Evolutionary conservation across 1,139 yeast genomes (phyloP).

Genomic region (Taiozyma sp.): DNA sequence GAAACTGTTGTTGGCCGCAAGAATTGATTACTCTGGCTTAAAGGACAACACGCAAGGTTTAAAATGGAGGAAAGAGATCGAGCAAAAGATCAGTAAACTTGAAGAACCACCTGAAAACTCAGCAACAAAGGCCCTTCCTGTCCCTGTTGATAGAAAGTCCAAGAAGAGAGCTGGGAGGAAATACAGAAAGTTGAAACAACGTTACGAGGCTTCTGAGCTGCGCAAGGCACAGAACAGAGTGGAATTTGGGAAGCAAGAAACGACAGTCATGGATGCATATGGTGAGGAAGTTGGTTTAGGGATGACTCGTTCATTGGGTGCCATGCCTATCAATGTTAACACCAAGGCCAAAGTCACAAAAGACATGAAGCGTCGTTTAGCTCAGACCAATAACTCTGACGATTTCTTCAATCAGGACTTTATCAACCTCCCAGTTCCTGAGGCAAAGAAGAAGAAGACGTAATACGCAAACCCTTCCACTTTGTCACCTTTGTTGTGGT

Average conservation of each 20-base stretch:
- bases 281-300: slow-evolving; percentile 87
- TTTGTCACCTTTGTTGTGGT: too few species aligned
- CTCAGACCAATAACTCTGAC: slow-evolving; percentile 10
- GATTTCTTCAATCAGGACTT: slow-evolving; percentile 18
- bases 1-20: slow-evolving; percentile 75
- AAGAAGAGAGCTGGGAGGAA: slow-evolving; percentile 86
- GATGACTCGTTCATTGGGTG: slow-evolving; percentile 41
- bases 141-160: slow-evolving; percentile 72
- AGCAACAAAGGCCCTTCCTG: slow-evolving; percentile 71
- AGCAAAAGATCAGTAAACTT: slow-evolving; percentile 60
- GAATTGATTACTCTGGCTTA: slow-evolving; percentile 56
- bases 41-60: slow-evolving; percentile 45
- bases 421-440: slow-evolving; percentile 11
- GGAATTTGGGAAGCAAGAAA: slow-evolving; percentile 75
- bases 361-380: slow-evolving; percentile 42
- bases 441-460: slow-evolving; percentile 5
- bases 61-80: slow-evolving; percentile 54
- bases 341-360: slow-evolving; percentile 52
- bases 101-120: slow-evolving; percentile 71
- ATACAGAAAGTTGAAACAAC: slow-evolving; percentile 73
- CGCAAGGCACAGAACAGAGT: slow-evolving; percentile 81
- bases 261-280: slow-evolving; percentile 51
- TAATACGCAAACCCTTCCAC: neutral
- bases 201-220: slow-evolving; percentile 73
- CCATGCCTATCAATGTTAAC: slow-evolving; percentile 29